Evolutionary conservation across 306 rosid genomes (phyloP), one percentile per base, ranked within the genome.

Genomic region (Casuarina cunninghamiana): DNA sequence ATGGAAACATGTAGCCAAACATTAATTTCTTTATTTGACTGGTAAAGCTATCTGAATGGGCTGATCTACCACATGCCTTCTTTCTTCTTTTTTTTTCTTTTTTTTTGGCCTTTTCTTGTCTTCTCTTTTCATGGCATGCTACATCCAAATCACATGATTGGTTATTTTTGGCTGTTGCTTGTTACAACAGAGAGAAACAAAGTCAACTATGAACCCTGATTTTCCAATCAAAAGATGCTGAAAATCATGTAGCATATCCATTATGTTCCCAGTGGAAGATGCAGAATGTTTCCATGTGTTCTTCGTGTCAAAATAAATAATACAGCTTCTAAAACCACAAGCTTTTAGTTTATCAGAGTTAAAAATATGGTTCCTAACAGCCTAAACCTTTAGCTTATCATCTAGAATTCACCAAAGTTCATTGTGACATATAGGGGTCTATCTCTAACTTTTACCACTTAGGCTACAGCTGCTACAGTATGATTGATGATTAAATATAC

Each of bases 1-100:
- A 87, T 38, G 73, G 77, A 75, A 81, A 77, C 6, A 72, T 53
- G 49, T 32, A 66, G 80, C n/a, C 38, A 86, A 53, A 53, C 11
- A 84, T 81, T 46, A 84, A 73, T 66, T 71, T 70, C 71, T 49
- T 78, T 71, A 71, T 70, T 26, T 60, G n/a, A 26, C 51, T 44
- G 71, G 17, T 48, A 21, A 66, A 8, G 42, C 49, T 8, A 41
- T 6, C 17, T 39, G n/a, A 16, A 66, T 41, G 26, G 43, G 67
- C 41, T 35, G 4, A 15, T 42, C 42, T 42, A 8, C n/a, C 10
- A 62, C 69, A 32, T 66, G 19, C 5, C 49, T 17, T 17, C 48
- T 66, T 6, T 66, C n/a, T 42, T 45, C n/a, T 42, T 12, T 66
- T 42, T 17, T 45, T 13, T 15, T 21, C 26, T 62, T 15, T 53